phyloP scores from a whole-genome alignment of 495 filamentous ascomycete species.

The Melanomma pulvis-pyrius region DNA sequence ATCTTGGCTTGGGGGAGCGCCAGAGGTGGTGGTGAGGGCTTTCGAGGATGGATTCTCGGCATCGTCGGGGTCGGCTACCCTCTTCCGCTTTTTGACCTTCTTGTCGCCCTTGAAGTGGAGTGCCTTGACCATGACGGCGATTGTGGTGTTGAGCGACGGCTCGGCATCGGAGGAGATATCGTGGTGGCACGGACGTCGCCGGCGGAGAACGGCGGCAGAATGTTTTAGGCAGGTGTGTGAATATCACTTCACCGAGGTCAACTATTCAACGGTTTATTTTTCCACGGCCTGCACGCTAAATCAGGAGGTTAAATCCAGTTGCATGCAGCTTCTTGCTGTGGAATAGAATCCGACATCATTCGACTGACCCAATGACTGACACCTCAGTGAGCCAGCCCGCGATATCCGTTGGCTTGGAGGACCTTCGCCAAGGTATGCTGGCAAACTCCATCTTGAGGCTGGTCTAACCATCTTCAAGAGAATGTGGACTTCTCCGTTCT shows the following conservation, averaged over 20 bases:
- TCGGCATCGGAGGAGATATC: not conserved
- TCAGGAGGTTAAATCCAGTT: not conserved
- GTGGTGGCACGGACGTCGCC: conserved; percentile 9
- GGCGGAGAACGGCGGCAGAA: conserved; percentile 29
- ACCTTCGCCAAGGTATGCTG: conserved; percentile 50
- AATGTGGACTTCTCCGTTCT: conserved; percentile 72
- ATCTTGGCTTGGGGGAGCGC: conserved; percentile 47
- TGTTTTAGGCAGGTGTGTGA: conserved; percentile 21
- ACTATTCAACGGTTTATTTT: not conserved
- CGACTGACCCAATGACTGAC: conserved; percentile 5
- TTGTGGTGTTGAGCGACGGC: not conserved
- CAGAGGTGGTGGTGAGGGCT: conserved; percentile 45
- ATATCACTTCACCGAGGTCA: not conserved
- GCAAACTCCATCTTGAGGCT: not conserved
- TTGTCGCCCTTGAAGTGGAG: conserved; percentile 96
- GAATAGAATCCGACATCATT: not conserved
- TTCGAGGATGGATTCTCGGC: conserved; percentile 46
- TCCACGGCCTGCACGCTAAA: not conserved
- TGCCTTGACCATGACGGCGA: conserved; percentile 65
- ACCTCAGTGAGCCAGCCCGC: conserved; percentile 34
- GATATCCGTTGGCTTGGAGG: conserved; percentile 59
- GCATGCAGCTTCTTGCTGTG: not conserved
- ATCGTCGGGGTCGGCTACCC: conserved; percentile 48
- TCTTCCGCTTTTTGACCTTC: conserved; percentile 89
- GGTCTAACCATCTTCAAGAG: conserved; percentile 50